Percentiles rank a stretch among this genome's conserved stretches.
Evolutionary conservation across 768 basidiomycete species (phyloP).

Genomic region (Cytidiella melzeri): DNA sequence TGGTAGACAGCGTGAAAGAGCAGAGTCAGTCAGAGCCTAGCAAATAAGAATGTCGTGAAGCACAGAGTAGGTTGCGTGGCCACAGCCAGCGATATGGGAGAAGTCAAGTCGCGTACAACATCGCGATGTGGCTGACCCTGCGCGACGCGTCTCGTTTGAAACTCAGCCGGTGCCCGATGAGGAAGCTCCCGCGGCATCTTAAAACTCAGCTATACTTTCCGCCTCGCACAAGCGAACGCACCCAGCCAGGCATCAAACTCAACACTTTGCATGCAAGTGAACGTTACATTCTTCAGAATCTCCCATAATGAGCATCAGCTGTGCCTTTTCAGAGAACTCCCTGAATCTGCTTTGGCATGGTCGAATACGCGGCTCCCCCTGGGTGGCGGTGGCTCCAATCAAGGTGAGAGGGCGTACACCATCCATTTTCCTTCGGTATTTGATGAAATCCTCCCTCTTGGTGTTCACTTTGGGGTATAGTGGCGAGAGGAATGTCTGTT

Average conservation of each 20-base stretch:
- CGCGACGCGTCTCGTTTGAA: constrained; percentile 21
- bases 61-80: constrained; percentile 7
- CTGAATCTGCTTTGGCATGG: no score
- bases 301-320: background rate
- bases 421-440: no score
- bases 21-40: constrained; percentile 18
- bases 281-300: background rate
- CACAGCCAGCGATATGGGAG: constrained; percentile 1
- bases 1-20: constrained; percentile 16
- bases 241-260: background rate
- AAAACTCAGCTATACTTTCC: no score
- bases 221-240: background rate
- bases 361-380: no score
- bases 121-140: constrained; percentile 15
- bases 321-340: background rate
- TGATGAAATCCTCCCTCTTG: no score
- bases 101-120: constrained; percentile 10
- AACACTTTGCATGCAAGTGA: no score
- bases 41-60: constrained; percentile 12
- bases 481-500: no score
- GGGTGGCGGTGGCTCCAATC: no score
- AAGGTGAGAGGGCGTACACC: no score
- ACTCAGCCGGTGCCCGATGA: background rate
- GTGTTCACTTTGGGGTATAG: no score
- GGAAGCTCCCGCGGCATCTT: background rate